A percentile compares a stretch with the other conserved stretches of the same genome.
Conservation (phyloP, 352 stramenopile species). For the Peronospora tabacina region DNA sequence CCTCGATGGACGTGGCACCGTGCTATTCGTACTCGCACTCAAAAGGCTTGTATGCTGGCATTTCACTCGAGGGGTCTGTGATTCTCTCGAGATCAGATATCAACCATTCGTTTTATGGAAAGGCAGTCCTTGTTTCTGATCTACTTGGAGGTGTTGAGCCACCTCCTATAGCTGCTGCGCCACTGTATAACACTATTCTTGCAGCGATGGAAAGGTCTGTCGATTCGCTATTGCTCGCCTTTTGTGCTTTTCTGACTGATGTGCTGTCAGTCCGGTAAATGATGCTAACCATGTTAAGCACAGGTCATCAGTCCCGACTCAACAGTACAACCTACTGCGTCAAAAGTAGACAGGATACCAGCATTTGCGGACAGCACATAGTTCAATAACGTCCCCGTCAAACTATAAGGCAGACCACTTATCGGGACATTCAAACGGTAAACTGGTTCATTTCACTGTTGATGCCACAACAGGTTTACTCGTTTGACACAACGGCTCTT, state of each 20-base stretch:
- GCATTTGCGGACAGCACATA: slow-evolving; percentile 16
- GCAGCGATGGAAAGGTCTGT: slow-evolving; percentile 56
- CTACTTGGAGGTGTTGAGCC: slow-evolving; percentile 70
- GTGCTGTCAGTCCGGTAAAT: slow-evolving; percentile 45
- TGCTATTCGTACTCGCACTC: slow-evolving; percentile 91
- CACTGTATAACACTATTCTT: slow-evolving; percentile 82
- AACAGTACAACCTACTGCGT: not conserved
- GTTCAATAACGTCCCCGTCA: slow-evolving; percentile 39
- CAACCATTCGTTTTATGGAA: slow-evolving; percentile 91
- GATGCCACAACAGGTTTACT: slow-evolving; percentile 7
- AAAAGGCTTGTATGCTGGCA: slow-evolving; percentile 85
- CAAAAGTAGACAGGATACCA: slow-evolving; percentile 1
- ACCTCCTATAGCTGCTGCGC: slow-evolving; percentile 68
- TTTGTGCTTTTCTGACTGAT: slow-evolving; percentile 2
- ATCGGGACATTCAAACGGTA: not conserved
- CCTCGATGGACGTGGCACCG: slow-evolving; percentile 71
- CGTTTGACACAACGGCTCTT: slow-evolving; percentile 3
- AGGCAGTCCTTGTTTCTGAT: slow-evolving; percentile 50
- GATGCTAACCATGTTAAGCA: slow-evolving; percentile 40
- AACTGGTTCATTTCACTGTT: not conserved
- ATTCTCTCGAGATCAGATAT: slow-evolving; percentile 84
- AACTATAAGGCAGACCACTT: slow-evolving; percentile 23
- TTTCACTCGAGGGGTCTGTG: slow-evolving; percentile 87
- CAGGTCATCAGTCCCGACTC: slow-evolving; percentile 12
- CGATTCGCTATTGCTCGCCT: not conserved